These are phyloP conservation scores for Byssoonygena ceratinophila DNA, from an alignment of 2,329 filamentous ascomycete species.

Conservation along the genomic window DNA sequence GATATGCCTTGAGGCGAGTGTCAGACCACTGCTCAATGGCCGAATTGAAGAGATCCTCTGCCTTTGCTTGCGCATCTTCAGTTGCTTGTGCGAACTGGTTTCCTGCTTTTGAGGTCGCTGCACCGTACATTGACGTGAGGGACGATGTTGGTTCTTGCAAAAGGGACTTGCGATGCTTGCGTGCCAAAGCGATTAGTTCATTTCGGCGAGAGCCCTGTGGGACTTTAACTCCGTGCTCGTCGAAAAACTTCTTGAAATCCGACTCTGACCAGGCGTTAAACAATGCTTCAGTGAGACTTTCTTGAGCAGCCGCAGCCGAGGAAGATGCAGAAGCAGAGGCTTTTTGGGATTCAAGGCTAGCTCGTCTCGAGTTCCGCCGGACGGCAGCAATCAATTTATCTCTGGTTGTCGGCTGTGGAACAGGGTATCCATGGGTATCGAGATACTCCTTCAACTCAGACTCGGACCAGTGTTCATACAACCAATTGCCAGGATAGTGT, in stretches of 20 bases:
- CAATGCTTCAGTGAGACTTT: constrained; percentile 67
- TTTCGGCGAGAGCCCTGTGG: constrained; percentile 87
- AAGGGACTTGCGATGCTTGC: constrained; percentile 67
- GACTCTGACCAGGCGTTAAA: constrained; percentile 85
- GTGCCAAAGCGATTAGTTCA: constrained; percentile 78
- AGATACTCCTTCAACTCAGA: constrained; percentile 92
- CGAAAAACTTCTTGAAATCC: constrained; percentile 82
- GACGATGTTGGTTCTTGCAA: constrained; percentile 25
- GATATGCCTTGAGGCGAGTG: constrained; percentile 64
- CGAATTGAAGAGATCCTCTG: constrained; percentile 56
- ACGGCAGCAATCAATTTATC: constrained; percentile 82
- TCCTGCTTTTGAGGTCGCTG: constrained; percentile 62
- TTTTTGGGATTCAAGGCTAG: constrained; percentile 57
- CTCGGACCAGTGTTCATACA: constrained; percentile 83
- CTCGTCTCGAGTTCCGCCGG: constrained; percentile 78
- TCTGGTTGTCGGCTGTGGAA: constrained; percentile 70
- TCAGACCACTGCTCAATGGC: constrained; percentile 59
- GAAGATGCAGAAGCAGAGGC: constrained; percentile 51
- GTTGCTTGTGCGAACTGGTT: constrained; percentile 71
- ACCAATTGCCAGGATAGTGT: constrained; percentile 88
- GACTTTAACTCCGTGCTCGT: constrained; percentile 80
- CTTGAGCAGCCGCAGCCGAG: constrained; percentile 58
- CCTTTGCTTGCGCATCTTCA: constrained; percentile 52
- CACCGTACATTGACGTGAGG: constrained; percentile 47
- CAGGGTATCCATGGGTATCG: constrained; percentile 74